Base-by-base conservation (phyloP, 441 rosid species). In the Gossypium schwendimanii region DNA sequence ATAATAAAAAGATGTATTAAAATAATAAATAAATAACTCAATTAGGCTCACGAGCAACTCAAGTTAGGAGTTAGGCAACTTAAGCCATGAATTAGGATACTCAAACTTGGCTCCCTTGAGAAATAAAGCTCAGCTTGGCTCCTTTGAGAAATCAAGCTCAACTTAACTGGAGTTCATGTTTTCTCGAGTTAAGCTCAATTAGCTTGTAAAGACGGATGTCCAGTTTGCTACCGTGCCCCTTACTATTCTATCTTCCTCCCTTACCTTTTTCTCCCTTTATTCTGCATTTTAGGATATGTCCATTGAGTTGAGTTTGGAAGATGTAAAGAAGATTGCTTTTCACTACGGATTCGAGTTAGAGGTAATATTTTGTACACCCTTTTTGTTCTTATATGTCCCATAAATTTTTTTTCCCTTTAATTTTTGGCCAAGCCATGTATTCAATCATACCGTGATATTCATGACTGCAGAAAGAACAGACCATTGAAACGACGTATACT, bases 231-330 rank as follows among this genome's bases (percentile, higher is more conserved):
- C 39, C 1, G n/a, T 57, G 14, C 61, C 18, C 39, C 3, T 14
- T 57, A 23, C 33, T 57, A 3, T 21, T 57, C 61, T 7, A 9
- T 31, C 60, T 14, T 11, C 41, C 70, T 45, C 14, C 53, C 68
- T 60, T 18, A 33, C 26, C 26, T 26, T 63, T 81, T 63, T 70
- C 21, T 20, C 62, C 2, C n/a, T 10, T 41, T 21, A 41, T n/a
- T n/a, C 45, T 21, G 15, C 39, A 67, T 57, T 79, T 18, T 70
- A 94, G 98, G 98, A 94, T 70, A 91, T 96, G 97, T 91, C 97
- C n/a, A 80, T 96, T 26, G 99, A 96, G 74, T 80, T 96, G 75
- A 93, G 99, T 74, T 84, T 93, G 85, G 97, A 92, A 78, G 99
- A 96, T 81, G 97, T 93, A 65, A 96, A 91, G 86, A 84, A 78